Conservation (phyloP, 345 rosid genomes). For the Pistacia integerrima region DNA sequence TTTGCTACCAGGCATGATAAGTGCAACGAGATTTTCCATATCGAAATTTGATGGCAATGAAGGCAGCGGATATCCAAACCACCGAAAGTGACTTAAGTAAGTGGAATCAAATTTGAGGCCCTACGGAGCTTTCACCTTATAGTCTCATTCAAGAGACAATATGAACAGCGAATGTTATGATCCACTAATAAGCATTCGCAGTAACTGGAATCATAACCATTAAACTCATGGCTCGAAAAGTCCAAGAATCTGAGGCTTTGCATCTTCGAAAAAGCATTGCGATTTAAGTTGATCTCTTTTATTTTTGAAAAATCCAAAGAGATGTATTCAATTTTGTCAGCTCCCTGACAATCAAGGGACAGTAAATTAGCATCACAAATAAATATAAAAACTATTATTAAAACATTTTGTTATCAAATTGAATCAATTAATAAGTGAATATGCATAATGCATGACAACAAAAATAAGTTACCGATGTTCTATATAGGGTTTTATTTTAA, state of each 20-base stretch:
- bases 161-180: no score
- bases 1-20: neutral
- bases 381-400: no score
- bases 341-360: neutral
- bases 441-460: no score
- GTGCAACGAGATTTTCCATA: neutral
- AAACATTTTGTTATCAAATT: no score
- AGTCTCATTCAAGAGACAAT: neutral
- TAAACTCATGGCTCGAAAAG: no score
- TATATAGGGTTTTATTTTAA: no score
- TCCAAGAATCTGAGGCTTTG: neutral
- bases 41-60: neutral
- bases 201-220: no score
- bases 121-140: neutral
- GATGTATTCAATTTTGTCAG: neutral
- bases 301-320: neutral
- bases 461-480: no score
- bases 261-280: neutral
- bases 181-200: no score
- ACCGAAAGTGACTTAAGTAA: neutral
- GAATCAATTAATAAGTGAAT: no score
- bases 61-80: neutral
- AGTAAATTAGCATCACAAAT: no score
- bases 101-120: neutral
- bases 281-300: no score